Percentiles rank a stretch among this genome's conserved stretches.
phyloP scores from a whole-genome alignment of 371 early-diverging fungal genomes.

The Saksenaea vasiformis region DNA sequence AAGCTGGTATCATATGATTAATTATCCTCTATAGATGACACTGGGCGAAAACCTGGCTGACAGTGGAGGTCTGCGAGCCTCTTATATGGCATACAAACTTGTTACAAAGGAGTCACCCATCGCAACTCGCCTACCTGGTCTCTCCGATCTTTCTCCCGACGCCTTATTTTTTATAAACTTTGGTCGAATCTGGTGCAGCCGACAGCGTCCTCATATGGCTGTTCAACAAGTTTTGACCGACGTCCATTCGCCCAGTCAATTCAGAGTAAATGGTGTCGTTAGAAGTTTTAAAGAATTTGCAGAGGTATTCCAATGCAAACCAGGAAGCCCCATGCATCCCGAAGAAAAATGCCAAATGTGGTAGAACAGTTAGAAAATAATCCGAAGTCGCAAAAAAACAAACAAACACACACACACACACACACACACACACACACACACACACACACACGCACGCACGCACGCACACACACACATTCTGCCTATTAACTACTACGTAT shows the following conservation, averaged over 20 bases:
- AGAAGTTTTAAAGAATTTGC: conserved; percentile 64
- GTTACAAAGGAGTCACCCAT: background rate
- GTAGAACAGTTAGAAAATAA: conserved; percentile 23
- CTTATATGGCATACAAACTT: conserved; percentile 43
- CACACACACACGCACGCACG: no score
- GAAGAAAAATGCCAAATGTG: conserved; percentile 50
- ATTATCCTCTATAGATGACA: conserved; percentile 31
- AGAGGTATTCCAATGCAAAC: conserved; percentile 61
- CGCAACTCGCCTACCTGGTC: background rate
- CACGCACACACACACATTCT: no score
- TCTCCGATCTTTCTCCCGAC: conserved; percentile 31
- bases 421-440: no score
- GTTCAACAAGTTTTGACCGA: conserved; percentile 37
- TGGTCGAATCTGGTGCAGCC: conserved; percentile 54
- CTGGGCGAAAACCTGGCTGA: conserved; percentile 76
- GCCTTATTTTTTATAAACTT: conserved; percentile 54
- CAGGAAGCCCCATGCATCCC: conserved; percentile 58
- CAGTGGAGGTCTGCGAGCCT: conserved; percentile 61
- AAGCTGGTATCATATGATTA: background rate
- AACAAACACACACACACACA: no score
- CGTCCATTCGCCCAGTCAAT: conserved; percentile 54
- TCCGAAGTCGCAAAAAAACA: background rate
- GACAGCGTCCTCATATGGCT: conserved; percentile 34
- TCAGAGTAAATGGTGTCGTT: conserved; percentile 67
- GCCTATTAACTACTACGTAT: no score